Base-by-base conservation (phyloP, 176 grass and related monocot species). In the Canna indica region DNA sequence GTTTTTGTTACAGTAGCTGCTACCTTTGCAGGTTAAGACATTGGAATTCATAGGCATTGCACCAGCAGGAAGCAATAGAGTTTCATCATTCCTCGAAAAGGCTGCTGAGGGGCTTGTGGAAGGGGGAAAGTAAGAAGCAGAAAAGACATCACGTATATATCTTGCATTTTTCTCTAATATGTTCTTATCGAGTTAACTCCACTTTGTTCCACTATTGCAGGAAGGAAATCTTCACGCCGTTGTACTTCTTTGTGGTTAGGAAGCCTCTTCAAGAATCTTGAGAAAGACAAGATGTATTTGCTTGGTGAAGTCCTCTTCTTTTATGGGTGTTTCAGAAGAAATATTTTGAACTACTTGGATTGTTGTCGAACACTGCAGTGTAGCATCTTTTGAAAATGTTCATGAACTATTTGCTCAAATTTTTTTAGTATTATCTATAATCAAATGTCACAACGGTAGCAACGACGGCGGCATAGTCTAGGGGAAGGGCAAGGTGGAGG, bases 31-130 rank as follows among this genome's bases (percentile, higher is more conserved):
- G 94, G 90, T 99, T 24, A 99, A 93, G 68, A 72, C 84, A 54
- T 71, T 99, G 77, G 94, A 99, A 66, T 93, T 79, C 13, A 24
- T 90, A 58, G 76, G 85, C 16, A 66, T 99, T 59, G 89, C 90
- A 34, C 94, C 94, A 27, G 59, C 81, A 67, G 94, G 94, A 46
- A 99, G 86, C 42, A 54, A 85, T 47, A 99, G 84, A 70, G 90
- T 99, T 28, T 93, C 84, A 1, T 54, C 83, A 56, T 90, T 99
- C 76, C 81, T 99, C 53, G 94, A 99, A 79, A 99, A 99, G 80
- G 94, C 94, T 15, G 94, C 94, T 12, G 89, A 90, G 62, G 90
- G 94, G 52, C 94, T 99, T 69, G 86, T 99, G 52, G 94, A 93
- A 60, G 94, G 94, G 65, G 90, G 86, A 81, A 99, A 82, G 94